Conservation (phyloP, 2,329 filamentous ascomycete species). For the Lachnellula willkommii region DNA sequence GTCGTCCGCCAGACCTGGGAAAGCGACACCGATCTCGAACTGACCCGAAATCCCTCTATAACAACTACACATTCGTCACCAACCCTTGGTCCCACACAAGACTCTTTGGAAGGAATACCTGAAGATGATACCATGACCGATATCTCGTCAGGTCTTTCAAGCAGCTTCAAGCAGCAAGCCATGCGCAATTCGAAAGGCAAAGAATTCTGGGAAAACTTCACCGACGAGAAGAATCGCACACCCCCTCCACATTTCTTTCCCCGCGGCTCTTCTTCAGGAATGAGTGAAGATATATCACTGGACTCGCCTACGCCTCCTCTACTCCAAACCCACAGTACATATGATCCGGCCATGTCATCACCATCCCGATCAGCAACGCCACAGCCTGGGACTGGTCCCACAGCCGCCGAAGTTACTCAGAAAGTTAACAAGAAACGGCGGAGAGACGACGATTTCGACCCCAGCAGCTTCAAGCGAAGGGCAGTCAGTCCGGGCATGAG, state of each 20-base stretch:
- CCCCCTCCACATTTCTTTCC: conserved; percentile 49
- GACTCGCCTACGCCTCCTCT: conserved; percentile 30
- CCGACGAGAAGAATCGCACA: conserved; percentile 56
- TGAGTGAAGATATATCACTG: conserved; percentile 60
- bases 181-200: conserved; percentile 66
- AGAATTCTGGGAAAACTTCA: conserved; percentile 75
- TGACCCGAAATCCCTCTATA: conserved; percentile 38
- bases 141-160: conserved; percentile 41
- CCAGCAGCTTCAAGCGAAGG: conserved; percentile 79
- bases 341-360: conserved; percentile 24
- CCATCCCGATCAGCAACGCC: conserved; percentile 30
- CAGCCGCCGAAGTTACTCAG: conserved; percentile 68
- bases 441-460: conserved; percentile 86
- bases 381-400: conserved; percentile 43
- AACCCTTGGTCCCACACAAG: conserved; percentile 51
- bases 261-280: conserved; percentile 52
- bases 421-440: conserved; percentile 79
- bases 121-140: conserved; percentile 66
- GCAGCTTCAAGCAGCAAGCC: conserved; percentile 70
- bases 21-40: conserved; percentile 65
- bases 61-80: conserved; percentile 65
- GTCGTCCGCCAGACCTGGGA: conserved; percentile 94
- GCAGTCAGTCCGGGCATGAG: conserved; percentile 91
- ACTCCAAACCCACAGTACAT: conserved; percentile 9
- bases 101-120: conserved; percentile 64